Evolutionary conservation across 495 filamentous ascomycete genomes (phyloP).

Genomic region (Aspergillus nidulans): DNA sequence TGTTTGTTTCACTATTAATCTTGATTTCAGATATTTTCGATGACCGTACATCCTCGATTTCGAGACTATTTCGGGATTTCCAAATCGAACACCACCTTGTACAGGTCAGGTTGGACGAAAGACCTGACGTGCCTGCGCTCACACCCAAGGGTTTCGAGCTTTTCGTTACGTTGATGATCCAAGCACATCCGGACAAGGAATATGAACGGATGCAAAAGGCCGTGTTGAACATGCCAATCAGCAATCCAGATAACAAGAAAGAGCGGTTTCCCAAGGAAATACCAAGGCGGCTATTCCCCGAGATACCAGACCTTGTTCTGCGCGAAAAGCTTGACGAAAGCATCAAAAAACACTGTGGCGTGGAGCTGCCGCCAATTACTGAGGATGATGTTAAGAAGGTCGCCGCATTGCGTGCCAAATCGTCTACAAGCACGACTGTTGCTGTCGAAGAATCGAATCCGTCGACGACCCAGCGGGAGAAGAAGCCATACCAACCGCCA

Average conservation of each 20-base stretch:
- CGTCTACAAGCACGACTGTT: slow-evolving; percentile 17
- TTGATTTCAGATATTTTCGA: slow-evolving; percentile 44
- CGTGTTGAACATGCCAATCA: slow-evolving; percentile 69
- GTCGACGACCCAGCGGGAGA: slow-evolving; percentile 48
- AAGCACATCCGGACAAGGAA: slow-evolving; percentile 75
- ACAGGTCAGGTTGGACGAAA: slow-evolving; percentile 52
- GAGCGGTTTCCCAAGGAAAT: slow-evolving; percentile 80
- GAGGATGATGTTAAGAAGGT: slow-evolving; percentile 35
- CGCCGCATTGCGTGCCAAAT: slow-evolving; percentile 18
- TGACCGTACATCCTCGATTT: slow-evolving; percentile 54
- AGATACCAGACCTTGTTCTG: slow-evolving; percentile 29
- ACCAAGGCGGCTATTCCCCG: slow-evolving; percentile 67
- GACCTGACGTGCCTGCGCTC: slow-evolving; percentile 69
- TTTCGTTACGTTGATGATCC: slow-evolving; percentile 73
- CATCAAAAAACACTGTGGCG: slow-evolving; percentile 44
- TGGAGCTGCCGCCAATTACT: slow-evolving; percentile 43
- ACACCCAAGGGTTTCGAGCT: slow-evolving; percentile 74
- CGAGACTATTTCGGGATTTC: slow-evolving; percentile 70
- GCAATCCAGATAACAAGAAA: slow-evolving; percentile 62
- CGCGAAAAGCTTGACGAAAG: slow-evolving; percentile 41
- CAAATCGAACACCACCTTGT: slow-evolving; percentile 78
- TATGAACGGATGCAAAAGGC: slow-evolving; percentile 68
- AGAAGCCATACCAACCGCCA: slow-evolving; percentile 41
- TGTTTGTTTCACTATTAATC: slow-evolving; percentile 9
- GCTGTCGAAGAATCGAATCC: slow-evolving; percentile 19